Conservation (phyloP, 257 asterid species). For the Scutellaria baicalensis region DNA sequence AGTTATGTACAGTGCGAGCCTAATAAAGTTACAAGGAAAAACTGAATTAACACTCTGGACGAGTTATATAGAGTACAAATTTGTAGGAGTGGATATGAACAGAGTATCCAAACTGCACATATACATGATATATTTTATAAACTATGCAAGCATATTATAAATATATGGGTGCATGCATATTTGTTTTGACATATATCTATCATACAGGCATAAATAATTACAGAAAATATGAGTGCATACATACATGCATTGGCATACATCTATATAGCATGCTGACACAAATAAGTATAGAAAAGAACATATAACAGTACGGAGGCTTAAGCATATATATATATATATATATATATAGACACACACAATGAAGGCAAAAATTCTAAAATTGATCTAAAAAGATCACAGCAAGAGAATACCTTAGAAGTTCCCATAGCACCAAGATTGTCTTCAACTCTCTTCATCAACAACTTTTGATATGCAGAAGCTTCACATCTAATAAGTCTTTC, state of each 20-base stretch:
- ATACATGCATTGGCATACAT: not conserved
- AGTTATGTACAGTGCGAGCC: slow-evolving; percentile 96
- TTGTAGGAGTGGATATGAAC: not conserved
- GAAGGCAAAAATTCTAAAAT: not conserved
- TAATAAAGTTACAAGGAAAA: slow-evolving; percentile 19
- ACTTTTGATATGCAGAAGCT: slow-evolving; percentile 92
- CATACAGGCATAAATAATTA: not conserved
- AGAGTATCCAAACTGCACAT: not conserved
- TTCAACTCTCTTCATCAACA: slow-evolving; percentile 96
- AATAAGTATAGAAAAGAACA: not conserved
- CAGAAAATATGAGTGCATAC: not conserved
- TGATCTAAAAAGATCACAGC: slow-evolving; percentile 4
- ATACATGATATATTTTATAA: not conserved
- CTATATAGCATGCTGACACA: not conserved
- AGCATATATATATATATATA: no score
- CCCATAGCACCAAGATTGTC: slow-evolving; percentile 98
- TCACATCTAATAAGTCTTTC: slow-evolving; percentile 96
- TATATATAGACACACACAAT: not conserved
- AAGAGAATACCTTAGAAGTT: slow-evolving; percentile 62
- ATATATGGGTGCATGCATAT: not conserved
- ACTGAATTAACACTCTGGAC: not conserved
- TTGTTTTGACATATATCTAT: not conserved
- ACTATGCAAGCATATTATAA: not conserved
- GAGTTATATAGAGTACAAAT: not conserved
- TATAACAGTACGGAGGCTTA: not conserved